phyloP scores from a whole-genome alignment of 495 filamentous ascomycete species.

The Penicillium maclennaniae region DNA sequence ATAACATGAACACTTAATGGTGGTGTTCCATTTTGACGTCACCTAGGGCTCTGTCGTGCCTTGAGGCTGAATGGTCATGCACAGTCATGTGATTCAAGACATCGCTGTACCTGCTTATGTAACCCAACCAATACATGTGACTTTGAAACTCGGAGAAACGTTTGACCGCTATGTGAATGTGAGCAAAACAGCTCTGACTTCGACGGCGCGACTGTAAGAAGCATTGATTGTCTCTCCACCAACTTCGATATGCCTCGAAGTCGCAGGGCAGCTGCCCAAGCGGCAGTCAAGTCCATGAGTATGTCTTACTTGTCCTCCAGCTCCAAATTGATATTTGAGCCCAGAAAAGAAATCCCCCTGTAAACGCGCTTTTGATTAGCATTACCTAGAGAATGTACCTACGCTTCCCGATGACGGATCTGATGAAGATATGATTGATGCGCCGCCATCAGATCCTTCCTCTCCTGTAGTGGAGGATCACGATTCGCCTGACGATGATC shows the following conservation, averaged over 20 bases:
- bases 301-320: slow-evolving; percentile 10
- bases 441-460: slow-evolving; percentile 34
- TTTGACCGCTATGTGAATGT: slow-evolving; percentile 1
- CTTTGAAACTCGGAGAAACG: not conserved
- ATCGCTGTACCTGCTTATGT: no score
- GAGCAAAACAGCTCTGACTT: slow-evolving; percentile 20
- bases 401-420: slow-evolving; percentile 42
- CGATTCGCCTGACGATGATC: slow-evolving; percentile 29
- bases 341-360: slow-evolving; percentile 2
- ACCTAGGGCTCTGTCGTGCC: not conserved
- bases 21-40: slow-evolving; percentile 17
- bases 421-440: slow-evolving; percentile 49
- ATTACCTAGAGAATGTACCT: slow-evolving; percentile 41
- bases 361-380: slow-evolving; percentile 25
- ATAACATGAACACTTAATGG: not conserved
- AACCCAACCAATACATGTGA: no score
- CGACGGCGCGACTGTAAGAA: slow-evolving; percentile 12
- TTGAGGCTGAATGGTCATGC: slow-evolving; percentile 5
- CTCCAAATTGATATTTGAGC: not conserved
- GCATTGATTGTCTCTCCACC: slow-evolving; percentile 11
- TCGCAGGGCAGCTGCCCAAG: slow-evolving; percentile 46
- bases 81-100: no score
- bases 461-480: slow-evolving; percentile 31
- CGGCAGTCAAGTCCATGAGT: slow-evolving; percentile 49
- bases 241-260: slow-evolving; percentile 44